Evolutionary conservation across 352 stramenopile species (phyloP).

Genomic region (Phytophthora colocasiae): DNA sequence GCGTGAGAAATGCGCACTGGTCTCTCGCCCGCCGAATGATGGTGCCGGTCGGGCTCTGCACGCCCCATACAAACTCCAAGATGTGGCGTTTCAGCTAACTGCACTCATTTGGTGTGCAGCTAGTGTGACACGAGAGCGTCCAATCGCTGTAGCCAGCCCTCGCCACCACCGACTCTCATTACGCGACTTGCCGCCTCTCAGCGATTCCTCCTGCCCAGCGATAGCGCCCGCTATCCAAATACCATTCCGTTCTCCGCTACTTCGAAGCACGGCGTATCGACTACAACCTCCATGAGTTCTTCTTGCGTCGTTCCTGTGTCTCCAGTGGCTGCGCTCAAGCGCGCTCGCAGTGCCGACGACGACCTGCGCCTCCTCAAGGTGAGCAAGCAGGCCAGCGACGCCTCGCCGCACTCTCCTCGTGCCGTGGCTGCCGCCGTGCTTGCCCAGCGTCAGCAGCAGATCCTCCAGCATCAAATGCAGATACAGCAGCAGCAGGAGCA

Average conservation of each 20-base stretch:
- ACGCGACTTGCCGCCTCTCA: conserved; percentile 24
- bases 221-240: conserved; percentile 5
- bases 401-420: conserved; percentile 59
- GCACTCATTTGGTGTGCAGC: conserved; percentile 18
- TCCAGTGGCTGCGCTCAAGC: conserved; percentile 57
- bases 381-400: conserved; percentile 56
- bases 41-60: conserved; percentile 8
- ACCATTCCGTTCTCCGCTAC: conserved; percentile 27
- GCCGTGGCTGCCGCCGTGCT: conserved; percentile 31
- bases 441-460: conserved; percentile 39
- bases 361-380: conserved; percentile 67
- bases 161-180: conserved; percentile 32
- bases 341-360: conserved; percentile 58
- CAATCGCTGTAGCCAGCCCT: conserved; percentile 39
- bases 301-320: conserved; percentile 59
- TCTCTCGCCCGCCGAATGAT: conserved; percentile 15
- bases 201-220: conserved; percentile 2
- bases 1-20: conserved; percentile 25
- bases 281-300: conserved; percentile 57
- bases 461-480: conserved; percentile 26
- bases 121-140: conserved; percentile 35
- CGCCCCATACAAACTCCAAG: conserved; percentile 28
- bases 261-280: conserved; percentile 1
- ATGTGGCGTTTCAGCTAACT: conserved; percentile 30
- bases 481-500: conserved; percentile 28